Conservation (phyloP, 768 basidiomycete genomes). For the Lentinula guzmanii region DNA sequence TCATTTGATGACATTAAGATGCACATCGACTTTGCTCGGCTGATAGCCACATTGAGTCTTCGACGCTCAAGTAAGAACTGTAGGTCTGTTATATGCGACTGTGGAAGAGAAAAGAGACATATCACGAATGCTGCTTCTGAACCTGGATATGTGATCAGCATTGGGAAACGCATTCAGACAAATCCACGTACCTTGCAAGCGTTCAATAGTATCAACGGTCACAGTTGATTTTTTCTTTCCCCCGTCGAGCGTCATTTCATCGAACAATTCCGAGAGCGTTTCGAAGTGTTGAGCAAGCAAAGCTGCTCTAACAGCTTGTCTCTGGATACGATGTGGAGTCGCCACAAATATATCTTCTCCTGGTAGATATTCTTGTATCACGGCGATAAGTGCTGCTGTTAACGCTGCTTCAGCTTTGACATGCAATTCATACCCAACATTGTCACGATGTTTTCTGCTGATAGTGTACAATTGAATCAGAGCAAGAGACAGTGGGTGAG, state of each 20-base stretch:
- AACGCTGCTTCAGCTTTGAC: constrained; percentile 42
- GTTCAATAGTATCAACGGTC: constrained; percentile 44
- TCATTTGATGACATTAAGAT: constrained; percentile 38
- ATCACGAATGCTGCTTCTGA: constrained; percentile 51
- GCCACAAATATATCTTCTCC: constrained; percentile 45
- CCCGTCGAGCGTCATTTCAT: background rate
- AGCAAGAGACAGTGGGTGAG: constrained; percentile 37
- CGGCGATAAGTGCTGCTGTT: constrained; percentile 35
- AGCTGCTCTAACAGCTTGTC: constrained; percentile 42
- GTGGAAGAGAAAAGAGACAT: constrained; percentile 43
- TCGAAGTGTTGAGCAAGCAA: constrained; percentile 11
- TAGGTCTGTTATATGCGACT: constrained; percentile 27
- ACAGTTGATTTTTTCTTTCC: constrained; percentile 17
- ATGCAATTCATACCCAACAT: constrained; percentile 39
- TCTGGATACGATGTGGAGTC: constrained; percentile 46
- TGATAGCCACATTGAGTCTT: constrained; percentile 47
- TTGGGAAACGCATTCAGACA: background rate
- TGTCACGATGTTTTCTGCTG: constrained; percentile 19
- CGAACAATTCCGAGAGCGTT: background rate
- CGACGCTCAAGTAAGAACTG: constrained; percentile 41
- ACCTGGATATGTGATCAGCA: constrained; percentile 20
- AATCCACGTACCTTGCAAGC: constrained; percentile 35
- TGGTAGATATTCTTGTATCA: constrained; percentile 30
- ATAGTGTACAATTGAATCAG: constrained; percentile 33
- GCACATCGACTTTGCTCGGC: constrained; percentile 45